These are phyloP conservation scores for Wickerhamomyces subpelliculosus DNA, from an alignment of 805 yeast genomes.

Conservation along the genomic window DNA sequence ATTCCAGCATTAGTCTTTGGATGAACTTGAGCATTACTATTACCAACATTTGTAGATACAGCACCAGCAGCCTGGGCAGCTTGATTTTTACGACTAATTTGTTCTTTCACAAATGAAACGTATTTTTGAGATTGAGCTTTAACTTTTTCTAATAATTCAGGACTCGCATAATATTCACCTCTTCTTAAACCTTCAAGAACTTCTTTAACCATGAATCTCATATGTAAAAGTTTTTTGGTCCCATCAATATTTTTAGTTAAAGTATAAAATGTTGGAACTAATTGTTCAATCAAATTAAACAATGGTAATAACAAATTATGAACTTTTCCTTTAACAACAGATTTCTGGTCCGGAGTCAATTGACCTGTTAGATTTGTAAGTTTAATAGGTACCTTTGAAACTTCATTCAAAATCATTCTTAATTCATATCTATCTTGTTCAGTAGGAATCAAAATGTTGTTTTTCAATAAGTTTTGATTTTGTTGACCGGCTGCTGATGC, in stretches of 20 bases:
- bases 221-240: conserved; percentile 68
- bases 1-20: conserved; percentile 1
- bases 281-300: conserved; percentile 62
- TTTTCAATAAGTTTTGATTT: conserved; percentile 3
- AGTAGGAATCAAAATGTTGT: conserved; percentile 29
- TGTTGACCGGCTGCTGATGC: conserved; percentile 1
- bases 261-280: conserved; percentile 72
- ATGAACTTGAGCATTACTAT: conserved; percentile 9
- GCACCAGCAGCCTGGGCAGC: conserved; percentile 30
- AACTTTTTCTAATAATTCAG: conserved; percentile 63
- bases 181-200: conserved; percentile 63
- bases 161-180: conserved; percentile 63
- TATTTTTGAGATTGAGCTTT: conserved; percentile 68
- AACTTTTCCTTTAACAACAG: conserved; percentile 47
- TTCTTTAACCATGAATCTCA: conserved; percentile 72
- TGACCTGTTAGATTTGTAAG: conserved; percentile 58
- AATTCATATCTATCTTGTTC: conserved; percentile 60
- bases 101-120: conserved; percentile 68
- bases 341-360: conserved; percentile 59
- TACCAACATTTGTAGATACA: conserved; percentile 11
- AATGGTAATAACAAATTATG: conserved; percentile 42
- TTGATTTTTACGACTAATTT: conserved; percentile 28
- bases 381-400: conserved; percentile 56
- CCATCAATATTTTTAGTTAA: conserved; percentile 71
- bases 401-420: conserved; percentile 61